Conservation (phyloP, 305 asterid species). For the Solanum hybrid region DNA sequence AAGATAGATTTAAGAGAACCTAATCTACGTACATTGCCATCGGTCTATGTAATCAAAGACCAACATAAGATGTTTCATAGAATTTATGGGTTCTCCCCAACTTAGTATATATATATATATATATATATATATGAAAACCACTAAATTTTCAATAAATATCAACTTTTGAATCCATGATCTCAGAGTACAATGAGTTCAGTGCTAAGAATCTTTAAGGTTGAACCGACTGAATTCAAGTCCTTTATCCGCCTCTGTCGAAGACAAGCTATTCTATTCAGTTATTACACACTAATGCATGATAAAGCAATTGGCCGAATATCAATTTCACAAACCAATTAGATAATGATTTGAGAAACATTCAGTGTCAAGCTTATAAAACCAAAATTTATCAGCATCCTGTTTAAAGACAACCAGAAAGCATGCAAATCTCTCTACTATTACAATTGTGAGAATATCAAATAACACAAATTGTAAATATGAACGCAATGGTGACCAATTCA, state of each 20-base stretch:
- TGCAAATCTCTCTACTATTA: neutral
- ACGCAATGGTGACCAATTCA: neutral
- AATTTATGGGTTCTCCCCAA: neutral
- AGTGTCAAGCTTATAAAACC: neutral
- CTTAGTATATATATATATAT: neutral
- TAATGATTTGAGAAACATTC: neutral
- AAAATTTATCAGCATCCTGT: neutral
- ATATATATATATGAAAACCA: neutral
- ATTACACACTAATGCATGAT: neutral
- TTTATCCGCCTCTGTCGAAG: neutral
- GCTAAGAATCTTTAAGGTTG: neutral
- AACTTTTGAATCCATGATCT: neutral
- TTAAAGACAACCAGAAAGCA: neutral
- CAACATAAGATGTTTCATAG: neutral
- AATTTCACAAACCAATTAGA: neutral
- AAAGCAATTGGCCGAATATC: neutral
- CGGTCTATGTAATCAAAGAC: neutral
- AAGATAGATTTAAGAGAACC: neutral
- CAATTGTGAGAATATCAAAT: neutral
- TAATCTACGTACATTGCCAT: neutral
- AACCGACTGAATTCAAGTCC: neutral
- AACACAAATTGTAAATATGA: neutral
- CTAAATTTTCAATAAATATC: neutral
- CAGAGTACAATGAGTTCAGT: neutral
- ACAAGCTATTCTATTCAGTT: neutral